A percentile compares a stretch with the other conserved stretches of the same genome.
Evolutionary conservation across 2,329 filamentous ascomycete genomes (phyloP).

Genomic region (Alternaria gansuensis): DNA sequence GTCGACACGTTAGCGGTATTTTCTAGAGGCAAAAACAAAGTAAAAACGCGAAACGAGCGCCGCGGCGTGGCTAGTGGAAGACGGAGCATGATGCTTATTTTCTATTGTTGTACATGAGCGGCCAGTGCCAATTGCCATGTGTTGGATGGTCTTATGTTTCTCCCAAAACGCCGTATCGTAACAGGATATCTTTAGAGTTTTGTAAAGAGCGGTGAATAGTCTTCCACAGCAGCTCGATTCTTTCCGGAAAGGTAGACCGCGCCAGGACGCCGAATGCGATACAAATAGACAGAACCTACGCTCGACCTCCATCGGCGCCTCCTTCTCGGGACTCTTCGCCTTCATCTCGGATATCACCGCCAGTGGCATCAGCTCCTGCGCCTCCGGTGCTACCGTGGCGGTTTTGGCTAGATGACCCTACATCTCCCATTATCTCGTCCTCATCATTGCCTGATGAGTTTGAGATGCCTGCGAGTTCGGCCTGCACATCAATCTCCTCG

Average conservation of each 20-base stretch:
- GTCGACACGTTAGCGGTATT: slow-evolving; percentile 35
- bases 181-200: slow-evolving; percentile 27
- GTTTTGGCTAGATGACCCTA: slow-evolving; percentile 52
- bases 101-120: slow-evolving; percentile 49
- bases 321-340: slow-evolving; percentile 88
- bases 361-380: slow-evolving; percentile 85
- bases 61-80: slow-evolving; percentile 42
- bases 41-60: slow-evolving; percentile 32
- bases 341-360: slow-evolving; percentile 90
- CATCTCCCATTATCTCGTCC: slow-evolving; percentile 70
- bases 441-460: slow-evolving; percentile 67
- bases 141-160: slow-evolving; percentile 30
- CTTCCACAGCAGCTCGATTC: slow-evolving; percentile 31
- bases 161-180: slow-evolving; percentile 48
- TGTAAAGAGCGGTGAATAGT: slow-evolving; percentile 30
- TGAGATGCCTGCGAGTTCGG: slow-evolving; percentile 70
- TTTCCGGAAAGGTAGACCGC: slow-evolving; percentile 42
- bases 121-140: slow-evolving; percentile 35
- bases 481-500: slow-evolving; percentile 81
- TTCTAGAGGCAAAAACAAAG: slow-evolving; percentile 14
- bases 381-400: slow-evolving; percentile 69
- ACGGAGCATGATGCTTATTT: slow-evolving; percentile 45
- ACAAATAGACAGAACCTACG: slow-evolving; percentile 77
- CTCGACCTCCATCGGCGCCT: slow-evolving; percentile 95
- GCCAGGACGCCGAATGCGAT: slow-evolving; percentile 48